A percentile compares a stretch with the other conserved stretches of the same genome.
phyloP scores from a whole-genome alignment of 2,329 filamentous ascomycete genomes.

The Fusarium austroafricanum region DNA sequence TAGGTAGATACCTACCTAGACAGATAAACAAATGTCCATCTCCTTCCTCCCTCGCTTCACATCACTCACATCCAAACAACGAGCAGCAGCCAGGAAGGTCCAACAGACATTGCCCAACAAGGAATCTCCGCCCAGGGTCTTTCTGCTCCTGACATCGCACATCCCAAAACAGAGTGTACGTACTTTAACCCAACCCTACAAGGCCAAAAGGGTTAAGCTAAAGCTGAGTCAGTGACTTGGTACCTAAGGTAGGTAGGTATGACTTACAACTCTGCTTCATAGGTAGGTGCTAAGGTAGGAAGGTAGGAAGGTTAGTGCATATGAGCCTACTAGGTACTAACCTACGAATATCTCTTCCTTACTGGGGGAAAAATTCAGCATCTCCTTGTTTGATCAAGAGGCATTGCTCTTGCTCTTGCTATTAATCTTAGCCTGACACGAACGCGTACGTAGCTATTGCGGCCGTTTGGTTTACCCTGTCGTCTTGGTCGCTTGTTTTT shows the following conservation, averaged over 20 bases:
- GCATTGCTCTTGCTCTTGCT: slow-evolving; percentile 4
- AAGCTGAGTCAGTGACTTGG: background rate
- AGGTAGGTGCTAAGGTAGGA: too few species aligned
- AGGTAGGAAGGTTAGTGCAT: too few species aligned
- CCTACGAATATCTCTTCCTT: slow-evolving; percentile 2
- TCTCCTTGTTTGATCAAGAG: slow-evolving; percentile 14
- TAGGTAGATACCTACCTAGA: too few species aligned
- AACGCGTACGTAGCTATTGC: slow-evolving; percentile 5
- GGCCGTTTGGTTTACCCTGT: slow-evolving; percentile 13
- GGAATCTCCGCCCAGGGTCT: slow-evolving; percentile 13
- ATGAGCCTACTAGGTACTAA: background rate
- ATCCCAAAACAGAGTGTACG: background rate
- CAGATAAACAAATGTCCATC: slow-evolving; percentile 27
- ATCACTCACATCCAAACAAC: background rate
- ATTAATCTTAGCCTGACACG: background rate
- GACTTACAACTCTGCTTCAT: background rate
- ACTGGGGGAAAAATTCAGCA: slow-evolving; percentile 21
- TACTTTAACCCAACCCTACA: slow-evolving; percentile 12
- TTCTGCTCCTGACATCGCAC: slow-evolving; percentile 17
- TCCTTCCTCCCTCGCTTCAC: slow-evolving; percentile 19
- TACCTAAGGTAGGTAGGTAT: too few species aligned
- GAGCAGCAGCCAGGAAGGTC: slow-evolving; percentile 5
- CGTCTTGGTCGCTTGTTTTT: background rate
- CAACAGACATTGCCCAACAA: slow-evolving; percentile 11
- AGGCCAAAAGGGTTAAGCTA: slow-evolving; percentile 2